Evolutionary conservation across 345 rosid species (phyloP), one percentile per base, ranked within the genome.

Genomic region (Cardiospermum halicacabum): DNA sequence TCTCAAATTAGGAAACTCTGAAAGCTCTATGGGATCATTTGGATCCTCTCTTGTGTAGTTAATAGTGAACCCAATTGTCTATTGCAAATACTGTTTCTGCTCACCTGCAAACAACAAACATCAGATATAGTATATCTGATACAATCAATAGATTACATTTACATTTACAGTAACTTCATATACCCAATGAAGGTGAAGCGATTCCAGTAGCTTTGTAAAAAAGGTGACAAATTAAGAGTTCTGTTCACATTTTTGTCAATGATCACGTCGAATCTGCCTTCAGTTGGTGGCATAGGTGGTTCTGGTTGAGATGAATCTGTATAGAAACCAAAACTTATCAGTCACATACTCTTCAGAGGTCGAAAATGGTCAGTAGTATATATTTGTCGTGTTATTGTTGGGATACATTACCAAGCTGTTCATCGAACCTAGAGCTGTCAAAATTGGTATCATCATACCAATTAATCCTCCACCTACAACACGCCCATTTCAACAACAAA

Each of bases 1-100:
- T 68, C 98, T 86, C 67, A 88, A 72, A 31, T 92, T 97, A 0
- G 96, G 96, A 37, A 74, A 82, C 62, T 92, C 98, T 34, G 96
- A 89, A 25, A 86, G 69, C 61, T 92, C 98, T 43, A 96, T 74
- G 0, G 81, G 88, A 58, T 92, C 96, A 21, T 62, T 39, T 0
- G 86, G 84, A 53, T 92, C 96, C 60, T 83, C 92, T 82, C 90
- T 84, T 0, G 34, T 73, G 69, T 92, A 89, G 30, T 84, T 78
- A 13, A 89, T 84, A 11, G 78, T 86, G 72, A 92, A 92, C 5
- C 98, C 96, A 24, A 92, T 85, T 48, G 74, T 84, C 5, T 81
- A 74, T 47, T 84, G 91, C 26, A 92, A 66, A 75, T 73, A 92
- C 39, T 56, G 72, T 62, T 78, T 86, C 26, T 93, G 84, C 58